These are phyloP conservation scores for Collybia nuda DNA, from an alignment of 768 basidiomycete species.

Conservation along the genomic window DNA sequence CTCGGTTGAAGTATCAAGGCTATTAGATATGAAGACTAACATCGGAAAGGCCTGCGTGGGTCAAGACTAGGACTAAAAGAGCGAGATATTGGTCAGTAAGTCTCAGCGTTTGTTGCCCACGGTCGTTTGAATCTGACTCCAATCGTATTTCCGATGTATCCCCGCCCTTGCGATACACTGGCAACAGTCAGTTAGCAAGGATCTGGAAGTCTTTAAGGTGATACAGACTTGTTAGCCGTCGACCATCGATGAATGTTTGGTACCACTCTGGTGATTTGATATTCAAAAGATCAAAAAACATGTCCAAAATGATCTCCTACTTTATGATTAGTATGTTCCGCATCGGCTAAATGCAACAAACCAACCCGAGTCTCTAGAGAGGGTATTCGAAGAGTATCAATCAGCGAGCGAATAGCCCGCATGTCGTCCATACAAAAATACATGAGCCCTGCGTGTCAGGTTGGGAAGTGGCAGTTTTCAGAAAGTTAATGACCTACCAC, in stretches of 20 bases:
- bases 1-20: neutral
- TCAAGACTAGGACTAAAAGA: conserved; percentile 78
- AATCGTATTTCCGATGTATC: conserved; percentile 34
- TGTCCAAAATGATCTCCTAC: conserved; percentile 90
- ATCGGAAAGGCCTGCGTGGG: conserved; percentile 26
- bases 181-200: neutral
- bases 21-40: neutral
- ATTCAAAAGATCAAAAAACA: conserved; percentile 91
- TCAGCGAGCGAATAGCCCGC: conserved; percentile 78
- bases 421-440: conserved; percentile 92
- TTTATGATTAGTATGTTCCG: neutral
- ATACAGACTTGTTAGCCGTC: conserved; percentile 77
- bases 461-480: neutral
- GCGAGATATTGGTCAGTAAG: conserved; percentile 93
- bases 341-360: neutral
- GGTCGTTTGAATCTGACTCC: conserved; percentile 40
- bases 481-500: conserved; percentile 56
- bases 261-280: conserved; percentile 94
- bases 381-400: conserved; percentile 87
- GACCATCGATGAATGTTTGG: conserved; percentile 86
- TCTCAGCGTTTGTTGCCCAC: conserved; percentile 59
- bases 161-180: conserved; percentile 68
- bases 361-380: conserved; percentile 82
- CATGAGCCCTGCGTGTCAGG: conserved; percentile 65
- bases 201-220: neutral